A percentile compares a stretch with the other conserved stretches of the same genome.
Evolutionary conservation across 2,329 filamentous ascomycete genomes (phyloP).

Genomic region (Eurotiales sp.): DNA sequence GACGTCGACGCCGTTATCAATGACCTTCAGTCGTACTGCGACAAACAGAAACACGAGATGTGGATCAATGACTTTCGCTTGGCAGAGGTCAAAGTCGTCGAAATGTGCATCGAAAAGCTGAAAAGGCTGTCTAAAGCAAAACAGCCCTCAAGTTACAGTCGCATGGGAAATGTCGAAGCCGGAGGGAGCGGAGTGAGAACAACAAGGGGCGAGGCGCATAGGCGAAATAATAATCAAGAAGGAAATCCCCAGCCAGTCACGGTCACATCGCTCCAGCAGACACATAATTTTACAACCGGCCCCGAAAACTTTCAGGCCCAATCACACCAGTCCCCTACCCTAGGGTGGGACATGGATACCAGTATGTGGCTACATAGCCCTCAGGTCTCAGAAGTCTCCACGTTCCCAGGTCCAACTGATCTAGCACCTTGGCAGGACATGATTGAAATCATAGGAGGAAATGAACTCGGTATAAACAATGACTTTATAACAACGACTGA

Average conservation of each 20-base stretch:
- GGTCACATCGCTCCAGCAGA: background rate
- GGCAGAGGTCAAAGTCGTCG: slow-evolving; percentile 41
- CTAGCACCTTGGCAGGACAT: slow-evolving; percentile 2
- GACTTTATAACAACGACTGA: too few species aligned
- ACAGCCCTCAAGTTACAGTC: background rate
- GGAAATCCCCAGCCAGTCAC: background rate
- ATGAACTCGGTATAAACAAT: slow-evolving; percentile 18
- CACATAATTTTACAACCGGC: background rate
- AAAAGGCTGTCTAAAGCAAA: background rate
- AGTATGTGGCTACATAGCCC: background rate
- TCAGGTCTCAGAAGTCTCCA: background rate
- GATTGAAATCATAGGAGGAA: background rate
- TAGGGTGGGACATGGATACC: background rate
- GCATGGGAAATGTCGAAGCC: background rate
- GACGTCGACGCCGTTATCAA: slow-evolving; percentile 36
- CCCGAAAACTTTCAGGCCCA: background rate
- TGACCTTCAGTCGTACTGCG: slow-evolving; percentile 41
- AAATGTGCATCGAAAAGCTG: slow-evolving; percentile 37
- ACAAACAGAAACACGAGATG: slow-evolving; percentile 37
- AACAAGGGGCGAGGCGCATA: background rate
- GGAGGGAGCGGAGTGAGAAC: background rate
- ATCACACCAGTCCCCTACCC: background rate
- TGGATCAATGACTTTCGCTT: slow-evolving; percentile 42
- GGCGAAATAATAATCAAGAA: background rate
- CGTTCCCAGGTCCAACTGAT: slow-evolving; percentile 4